Evolutionary conservation across 495 filamentous ascomycete genomes (phyloP).

Genomic region (Penicillium bialowiezense): DNA sequence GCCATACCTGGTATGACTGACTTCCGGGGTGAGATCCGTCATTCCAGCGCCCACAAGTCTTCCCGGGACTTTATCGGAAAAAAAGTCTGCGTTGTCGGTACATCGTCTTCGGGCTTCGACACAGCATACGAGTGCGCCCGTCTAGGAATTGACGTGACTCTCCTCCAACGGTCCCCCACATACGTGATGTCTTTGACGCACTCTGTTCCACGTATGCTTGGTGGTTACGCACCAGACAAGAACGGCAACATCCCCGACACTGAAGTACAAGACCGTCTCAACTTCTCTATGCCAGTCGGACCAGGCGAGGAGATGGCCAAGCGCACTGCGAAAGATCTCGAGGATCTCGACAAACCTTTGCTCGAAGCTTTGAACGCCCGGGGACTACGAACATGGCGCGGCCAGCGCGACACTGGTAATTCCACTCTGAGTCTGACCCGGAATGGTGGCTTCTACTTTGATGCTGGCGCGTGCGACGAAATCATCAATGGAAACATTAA

Average conservation of each 20-base stretch:
- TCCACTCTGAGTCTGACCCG: constrained; percentile 34
- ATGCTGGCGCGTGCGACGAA: constrained; percentile 59
- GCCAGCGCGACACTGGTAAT: constrained; percentile 24
- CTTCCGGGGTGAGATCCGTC: constrained; percentile 37
- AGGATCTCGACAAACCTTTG: constrained; percentile 14
- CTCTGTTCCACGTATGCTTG: constrained; percentile 19
- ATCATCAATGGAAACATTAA: constrained; percentile 69
- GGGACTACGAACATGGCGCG: constrained; percentile 22
- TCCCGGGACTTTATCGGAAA: constrained; percentile 57
- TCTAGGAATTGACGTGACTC: constrained; percentile 62
- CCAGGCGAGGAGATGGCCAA: constrained; percentile 13
- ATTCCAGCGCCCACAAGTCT: constrained; percentile 23
- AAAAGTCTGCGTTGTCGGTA: constrained; percentile 65
- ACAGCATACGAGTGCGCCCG: constrained; percentile 61
- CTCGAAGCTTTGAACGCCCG: constrained; percentile 18
- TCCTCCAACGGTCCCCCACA: constrained; percentile 67
- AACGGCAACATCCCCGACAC: constrained; percentile 12
- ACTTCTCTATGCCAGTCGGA: constrained; percentile 15
- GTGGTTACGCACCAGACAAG: constrained; percentile 13
- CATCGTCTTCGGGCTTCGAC: constrained; percentile 69
- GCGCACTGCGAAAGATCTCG: constrained; percentile 12
- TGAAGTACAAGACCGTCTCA: constrained; percentile 8
- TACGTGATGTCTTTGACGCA: constrained; percentile 49
- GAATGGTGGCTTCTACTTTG: constrained; percentile 70
- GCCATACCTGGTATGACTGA: constrained; percentile 24